Evolutionary conservation across 164 flowering plant genomes (phyloP), one percentile per base, ranked within the genome.

Genomic region (Platanus orientalis): DNA sequence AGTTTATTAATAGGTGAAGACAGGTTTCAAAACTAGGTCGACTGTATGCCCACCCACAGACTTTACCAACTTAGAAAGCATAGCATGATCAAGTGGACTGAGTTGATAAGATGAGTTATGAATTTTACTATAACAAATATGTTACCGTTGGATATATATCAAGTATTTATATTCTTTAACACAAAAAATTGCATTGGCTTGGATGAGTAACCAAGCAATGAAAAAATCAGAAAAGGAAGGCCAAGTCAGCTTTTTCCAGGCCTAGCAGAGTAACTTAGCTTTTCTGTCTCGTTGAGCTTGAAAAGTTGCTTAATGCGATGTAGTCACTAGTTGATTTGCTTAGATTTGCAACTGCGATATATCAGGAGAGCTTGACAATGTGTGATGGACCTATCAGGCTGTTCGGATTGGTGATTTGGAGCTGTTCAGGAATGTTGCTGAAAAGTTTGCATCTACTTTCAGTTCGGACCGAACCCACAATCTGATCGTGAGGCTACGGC

Each of bases 331-430:
- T 50, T 23, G 56, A 6, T n/a, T 26, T 29, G 7, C 17, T 25
- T 20, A 39, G 23, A n/a, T n/a, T 16, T 52, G 24, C 30, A 0
- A 39, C 16, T 54, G 25, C 16, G 3, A 12, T 25, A n/a, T n/a
- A n/a, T 45, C 0, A 29, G 45, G 26, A 48, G 45, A 57, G 19
- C 55, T 45, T 45, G 11, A 45, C 34, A 54, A 30, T 36, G 13
- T 54, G 44, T 29, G 56, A 23, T 69, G 58, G 27, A 25, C 23
- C 12, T 36, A 7, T 36, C 83, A 92, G 98, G 98, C 98, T 70
- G 98, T 93, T 25, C 79, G 97, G n/a, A 86, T 88, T 58, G 98
- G 98, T 54, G 97, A 93, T 64, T 68, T 93, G 77, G 96, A 90
- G 76, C 81, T 90, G 51, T 93, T 93, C 57, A 82, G 74, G 60